Percentiles rank a stretch among this genome's conserved stretches.
Conservation (phyloP, 805 yeast species). For the Wickerhamiella occidentalis region DNA sequence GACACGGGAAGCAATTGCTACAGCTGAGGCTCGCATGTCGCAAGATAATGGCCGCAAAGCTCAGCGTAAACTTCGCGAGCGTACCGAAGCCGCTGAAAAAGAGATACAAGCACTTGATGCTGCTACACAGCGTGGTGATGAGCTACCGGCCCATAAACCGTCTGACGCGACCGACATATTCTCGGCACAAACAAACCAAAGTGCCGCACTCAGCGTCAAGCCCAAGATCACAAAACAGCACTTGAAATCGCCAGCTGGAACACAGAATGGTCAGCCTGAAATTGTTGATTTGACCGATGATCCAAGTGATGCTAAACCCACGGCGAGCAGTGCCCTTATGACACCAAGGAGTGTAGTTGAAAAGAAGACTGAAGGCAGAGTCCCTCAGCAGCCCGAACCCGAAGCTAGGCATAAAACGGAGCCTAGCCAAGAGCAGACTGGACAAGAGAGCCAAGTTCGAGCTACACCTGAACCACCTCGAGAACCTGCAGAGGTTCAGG, state of each 20-base stretch:
- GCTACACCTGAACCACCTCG: too few relatives aligned
- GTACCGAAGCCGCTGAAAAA: background rate
- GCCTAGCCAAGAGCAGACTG: too few relatives aligned
- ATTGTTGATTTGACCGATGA: background rate
- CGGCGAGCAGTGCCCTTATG: background rate
- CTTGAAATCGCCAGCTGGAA: background rate
- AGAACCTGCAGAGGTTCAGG: too few relatives aligned
- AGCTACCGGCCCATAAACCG: background rate
- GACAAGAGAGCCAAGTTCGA: too few relatives aligned
- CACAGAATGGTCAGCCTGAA: background rate
- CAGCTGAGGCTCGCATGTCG: slow-evolving; percentile 3
- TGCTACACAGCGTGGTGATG: background rate
- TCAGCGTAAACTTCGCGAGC: slow-evolving; percentile 8
- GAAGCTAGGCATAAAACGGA: too few relatives aligned
- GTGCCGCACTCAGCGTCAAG: too few relatives aligned
- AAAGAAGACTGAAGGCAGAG: too few relatives aligned
- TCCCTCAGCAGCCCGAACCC: too few relatives aligned
- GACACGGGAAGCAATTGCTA: background rate
- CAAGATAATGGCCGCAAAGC: slow-evolving; percentile 7
- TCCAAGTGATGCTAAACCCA: background rate
- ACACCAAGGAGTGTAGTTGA: background rate
- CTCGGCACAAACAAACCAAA: background rate
- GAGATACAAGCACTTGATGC: background rate
- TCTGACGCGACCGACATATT: background rate
- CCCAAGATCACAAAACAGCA: background rate